Conservation (phyloP, 2,329 filamentous ascomycete genomes). For the Beauveria sp. region DNA sequence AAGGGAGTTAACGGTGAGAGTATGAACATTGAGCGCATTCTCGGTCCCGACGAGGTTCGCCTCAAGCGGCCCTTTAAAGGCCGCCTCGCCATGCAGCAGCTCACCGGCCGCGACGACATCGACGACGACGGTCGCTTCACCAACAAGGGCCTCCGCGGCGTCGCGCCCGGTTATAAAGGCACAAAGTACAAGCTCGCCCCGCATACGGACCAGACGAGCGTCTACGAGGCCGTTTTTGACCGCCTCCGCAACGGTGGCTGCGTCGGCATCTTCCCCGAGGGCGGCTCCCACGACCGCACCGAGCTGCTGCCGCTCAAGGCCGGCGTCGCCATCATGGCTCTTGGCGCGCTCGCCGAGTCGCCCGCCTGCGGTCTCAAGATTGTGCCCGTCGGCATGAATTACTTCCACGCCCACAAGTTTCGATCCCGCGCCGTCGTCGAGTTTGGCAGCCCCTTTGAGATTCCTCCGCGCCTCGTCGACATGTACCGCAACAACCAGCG, state of each 20-base stretch:
- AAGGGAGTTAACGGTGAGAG: conserved; percentile 71
- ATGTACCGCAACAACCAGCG: conserved; percentile 78
- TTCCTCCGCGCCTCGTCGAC: conserved; percentile 73
- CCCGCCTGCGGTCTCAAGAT: conserved; percentile 88
- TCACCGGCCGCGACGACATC: conserved; percentile 73
- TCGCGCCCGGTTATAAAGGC: conserved; percentile 60
- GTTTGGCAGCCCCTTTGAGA: conserved; percentile 83
- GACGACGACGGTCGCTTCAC: conserved; percentile 57
- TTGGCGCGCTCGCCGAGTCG: conserved; percentile 78
- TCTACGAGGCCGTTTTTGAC: conserved; percentile 89
- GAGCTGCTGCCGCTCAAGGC: conserved; percentile 90
- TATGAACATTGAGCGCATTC: conserved; percentile 75
- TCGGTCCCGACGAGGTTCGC: conserved; percentile 71
- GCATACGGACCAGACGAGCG: conserved; percentile 86
- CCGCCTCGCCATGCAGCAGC: conserved; percentile 64
- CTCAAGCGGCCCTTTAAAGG: conserved; percentile 84
- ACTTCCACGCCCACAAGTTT: conserved; percentile 98
- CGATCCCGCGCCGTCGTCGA: conserved; percentile 92
- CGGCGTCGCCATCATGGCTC: conserved; percentile 94
- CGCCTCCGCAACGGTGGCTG: conserved; percentile 76
- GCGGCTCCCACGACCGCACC: conserved; percentile 89
- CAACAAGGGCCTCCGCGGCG: conserved; percentile 45
- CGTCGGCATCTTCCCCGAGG: conserved; percentile 95
- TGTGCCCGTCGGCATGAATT: conserved; percentile 97
- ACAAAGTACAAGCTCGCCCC: conserved; percentile 82